Base-by-base conservation (phyloP, 2,329 filamentous ascomycete genomes). In the Leptographium lundbergii region DNA sequence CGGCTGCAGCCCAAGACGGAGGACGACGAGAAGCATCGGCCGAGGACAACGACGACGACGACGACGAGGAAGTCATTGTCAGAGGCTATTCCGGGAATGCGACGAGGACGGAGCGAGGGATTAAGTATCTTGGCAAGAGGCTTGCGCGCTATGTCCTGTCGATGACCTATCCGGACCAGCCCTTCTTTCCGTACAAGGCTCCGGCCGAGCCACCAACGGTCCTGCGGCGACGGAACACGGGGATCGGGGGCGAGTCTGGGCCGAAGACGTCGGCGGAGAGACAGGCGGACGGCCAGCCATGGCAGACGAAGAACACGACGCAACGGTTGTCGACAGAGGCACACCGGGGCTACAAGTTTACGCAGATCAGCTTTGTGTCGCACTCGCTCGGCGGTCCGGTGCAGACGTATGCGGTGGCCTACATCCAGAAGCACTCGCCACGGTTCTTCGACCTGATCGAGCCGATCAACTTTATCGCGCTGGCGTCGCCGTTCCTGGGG, bases 111-210 rank as follows among this genome's bases (percentile, higher is more conserved):
- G 94, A 99, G 73, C 85, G 87, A 63, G 94, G 94, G 19, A 97
- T 99, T 67, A 96, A 97, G 70, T 99, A 96, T 71, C 81, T 99
- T 6, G 94, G 94, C 24, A 97, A 97, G 71, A 83, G 94, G 56
- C 81, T 99, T 29, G 94, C 94, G 24, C 91, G 91, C 74, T 95
- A 92, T 69, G 83, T 97, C 34, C 77, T 99, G 51, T 81, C 86
- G 57, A 85, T 96, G 74, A 96, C 92, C 34, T 96, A 95, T 69
- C 94, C 94, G 0, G 91, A 96, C 67, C 91, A 97, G 67, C 91
- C 92, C 5, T 95, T 86, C 66, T 76, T 91, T 1, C 91, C 92
- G 0, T 74, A 75, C 17, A 83, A 83, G 66, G 75, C 75, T 7
- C 71, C 74, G 2, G 75, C 78, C 63, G 72, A 73, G 58, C 67